Evolutionary conservation across 2,329 filamentous ascomycete species (phyloP).

Genomic region (Epichloe sibirici): DNA sequence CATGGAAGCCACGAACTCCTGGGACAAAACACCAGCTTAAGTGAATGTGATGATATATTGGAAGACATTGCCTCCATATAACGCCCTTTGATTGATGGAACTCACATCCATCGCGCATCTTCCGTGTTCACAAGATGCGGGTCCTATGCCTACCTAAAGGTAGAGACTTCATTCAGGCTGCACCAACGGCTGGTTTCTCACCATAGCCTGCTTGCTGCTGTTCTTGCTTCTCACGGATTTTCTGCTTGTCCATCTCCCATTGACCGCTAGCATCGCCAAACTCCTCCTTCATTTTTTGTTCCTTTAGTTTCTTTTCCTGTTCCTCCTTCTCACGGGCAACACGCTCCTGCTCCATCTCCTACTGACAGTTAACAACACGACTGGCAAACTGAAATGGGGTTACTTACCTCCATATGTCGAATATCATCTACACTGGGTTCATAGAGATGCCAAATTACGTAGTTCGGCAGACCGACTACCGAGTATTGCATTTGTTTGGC

Average conservation of each 20-base stretch:
- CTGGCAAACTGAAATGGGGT: background rate
- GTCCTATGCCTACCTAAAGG: no score
- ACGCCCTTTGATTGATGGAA: no score
- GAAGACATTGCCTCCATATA: no score
- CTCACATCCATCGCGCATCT: no score
- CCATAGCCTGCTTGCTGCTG: background rate
- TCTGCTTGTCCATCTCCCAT: conserved; percentile 83
- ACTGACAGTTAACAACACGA: background rate
- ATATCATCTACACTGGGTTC: conserved; percentile 98
- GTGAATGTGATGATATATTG: no score
- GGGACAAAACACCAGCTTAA: no score
- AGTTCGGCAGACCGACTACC: conserved; percentile 90
- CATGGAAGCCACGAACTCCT: no score
- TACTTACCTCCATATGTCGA: conserved; percentile 75
- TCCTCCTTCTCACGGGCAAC: conserved; percentile 64
- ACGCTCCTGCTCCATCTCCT: conserved; percentile 90
- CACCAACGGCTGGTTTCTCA: background rate
- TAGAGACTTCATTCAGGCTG: background rate
- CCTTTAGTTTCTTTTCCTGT: conserved; percentile 58
- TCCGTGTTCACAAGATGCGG: no score
- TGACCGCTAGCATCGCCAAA: conserved; percentile 67
- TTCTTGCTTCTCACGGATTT: conserved; percentile 46
- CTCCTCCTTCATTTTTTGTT: conserved; percentile 58
- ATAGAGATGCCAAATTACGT: conserved; percentile 99
- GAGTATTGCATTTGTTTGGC: conserved; percentile 92